Base-by-base conservation (phyloP, 345 rosid species). In the Dipteronia sinensis region DNA sequence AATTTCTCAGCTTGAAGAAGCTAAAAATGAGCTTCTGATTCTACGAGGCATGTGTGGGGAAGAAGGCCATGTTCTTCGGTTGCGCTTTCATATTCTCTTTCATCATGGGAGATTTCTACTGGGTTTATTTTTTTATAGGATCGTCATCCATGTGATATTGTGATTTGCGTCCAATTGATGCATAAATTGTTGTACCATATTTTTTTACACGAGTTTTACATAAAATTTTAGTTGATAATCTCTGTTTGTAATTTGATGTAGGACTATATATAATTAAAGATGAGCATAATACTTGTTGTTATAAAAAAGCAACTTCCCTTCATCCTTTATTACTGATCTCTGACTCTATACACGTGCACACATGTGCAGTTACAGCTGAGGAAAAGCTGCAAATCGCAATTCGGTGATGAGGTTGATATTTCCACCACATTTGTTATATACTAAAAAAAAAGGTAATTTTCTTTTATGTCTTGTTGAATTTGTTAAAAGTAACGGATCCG, bases 111-210 rank as follows among this genome's bases (percentile, higher is more conserved):
- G 63, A 65, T 47, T 31, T 22, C 40, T 27, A 46, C 7, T 65
- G 53, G 1, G 27, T 27, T 27, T 27, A n/a, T 74, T 71, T 72
- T 75, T 51, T 64, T 69, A 31, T 73, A 20, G 31, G 67, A 74
- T 70, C 69, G 73, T 22, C 31, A 77, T 73, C 66, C 49, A 66
- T 34, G 38, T 34, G 38, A 34, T 34, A 34, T 4, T 72, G 73
- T 69, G 55, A 56, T 72, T 34, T 70, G 65, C 78, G 71, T 72
- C 75, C 69, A 67, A 15, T 69, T 75, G 46, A 69, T 78, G 78
- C 78, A 72, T 3, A 56, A 81, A 44, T 46, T 55, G 64, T 44
- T 67, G 71, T 76, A 73, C 34, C 66, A 7, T 65, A 16, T 29
- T 66, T 20, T 20, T 46, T 9, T 46, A 46, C 10, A 11, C 38